Evolutionary conservation across 192 early-diverging fungal species (phyloP), one percentile per base, ranked within the genome.

Genomic region (Entomortierella beljakovae): DNA sequence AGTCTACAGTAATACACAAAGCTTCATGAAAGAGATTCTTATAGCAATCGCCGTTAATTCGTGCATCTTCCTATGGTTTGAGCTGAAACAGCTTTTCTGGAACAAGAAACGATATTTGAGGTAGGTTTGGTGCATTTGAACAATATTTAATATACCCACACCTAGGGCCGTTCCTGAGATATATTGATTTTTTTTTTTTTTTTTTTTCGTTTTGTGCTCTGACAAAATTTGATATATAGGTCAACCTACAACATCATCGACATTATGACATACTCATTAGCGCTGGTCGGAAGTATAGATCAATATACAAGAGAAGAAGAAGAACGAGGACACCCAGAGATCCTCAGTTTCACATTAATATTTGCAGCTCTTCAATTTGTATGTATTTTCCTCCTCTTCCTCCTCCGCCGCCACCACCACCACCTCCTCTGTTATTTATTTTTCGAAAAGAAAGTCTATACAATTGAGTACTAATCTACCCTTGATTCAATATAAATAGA

Each of bases 401-500:
- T n/a, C n/a, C n/a, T n/a, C n/a, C n/a, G n/a, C n/a, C n/a, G n/a
- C n/a, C n/a, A n/a, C n/a, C n/a, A n/a, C n/a, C n/a, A n/a, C n/a
- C n/a, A n/a, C n/a, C n/a, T n/a, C n/a, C n/a, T n/a, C n/a, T 61
- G 22, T 40, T 20, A 35, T 5, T 33, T 29, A 6, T 49, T 37
- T 13, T 15, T 64, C 18, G 20, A 13, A 42, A 26, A 32, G 38
- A 32, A 38, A 26, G 51, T 52, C 35, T 53, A 34, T 53, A 23
- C 6, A 6, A 29, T 57, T 28, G 10, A 1, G 1, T 22, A 53
- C 18, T 53, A 9, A 9, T 43, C 42, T 13, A 53, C 18, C 15
- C 26, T 53, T 25, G 18, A 16, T 10, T 53, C 3, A 10, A 43
- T 26, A 22, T 51, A 28, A 48, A 59, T 71, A 71, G 70, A 38